Evolutionary conservation across 129 eudicot species (phyloP).

Genomic region (Arctium lappa): DNA sequence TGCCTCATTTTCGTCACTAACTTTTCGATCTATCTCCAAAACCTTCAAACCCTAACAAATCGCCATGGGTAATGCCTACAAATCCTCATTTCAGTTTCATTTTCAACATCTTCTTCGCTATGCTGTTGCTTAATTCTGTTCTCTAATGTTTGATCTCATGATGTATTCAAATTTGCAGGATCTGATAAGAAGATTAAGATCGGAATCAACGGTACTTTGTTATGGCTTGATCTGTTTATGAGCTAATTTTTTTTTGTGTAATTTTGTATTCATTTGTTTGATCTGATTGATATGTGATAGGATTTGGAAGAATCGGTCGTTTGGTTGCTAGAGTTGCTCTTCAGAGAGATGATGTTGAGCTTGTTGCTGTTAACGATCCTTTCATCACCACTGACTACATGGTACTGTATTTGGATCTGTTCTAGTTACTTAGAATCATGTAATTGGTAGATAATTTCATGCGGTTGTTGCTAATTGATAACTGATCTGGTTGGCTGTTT

Average conservation of each 20-base stretch:
- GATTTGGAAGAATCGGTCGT: constrained; percentile 81
- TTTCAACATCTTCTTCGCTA: background rate
- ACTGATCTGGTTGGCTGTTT: background rate
- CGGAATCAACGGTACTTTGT: constrained; percentile 80
- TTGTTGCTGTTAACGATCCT: constrained; percentile 77
- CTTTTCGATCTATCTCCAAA: background rate
- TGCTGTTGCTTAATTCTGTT: background rate
- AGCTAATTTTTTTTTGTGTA: background rate
- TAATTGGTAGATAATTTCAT: background rate
- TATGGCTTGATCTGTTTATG: background rate
- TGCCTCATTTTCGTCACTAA: background rate
- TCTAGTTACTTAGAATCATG: background rate
- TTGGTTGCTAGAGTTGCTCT: constrained; percentile 75
- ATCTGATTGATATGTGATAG: constrained; percentile 16
- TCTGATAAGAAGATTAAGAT: constrained; percentile 78
- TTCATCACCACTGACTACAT: constrained; percentile 73
- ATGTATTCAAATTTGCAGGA: constrained; percentile 17
- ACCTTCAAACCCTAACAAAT: background rate
- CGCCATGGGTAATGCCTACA: background rate
- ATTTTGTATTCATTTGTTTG: background rate
- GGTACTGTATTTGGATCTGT: constrained; percentile 34
- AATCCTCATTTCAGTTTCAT: background rate
- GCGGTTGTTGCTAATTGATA: background rate
- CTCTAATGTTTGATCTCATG: background rate
- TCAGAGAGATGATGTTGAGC: constrained; percentile 69